Percentiles rank a stretch among this genome's conserved stretches.
Evolutionary conservation across 2,329 filamentous ascomycete species (phyloP).

Genomic region (Ascochyta fabae): DNA sequence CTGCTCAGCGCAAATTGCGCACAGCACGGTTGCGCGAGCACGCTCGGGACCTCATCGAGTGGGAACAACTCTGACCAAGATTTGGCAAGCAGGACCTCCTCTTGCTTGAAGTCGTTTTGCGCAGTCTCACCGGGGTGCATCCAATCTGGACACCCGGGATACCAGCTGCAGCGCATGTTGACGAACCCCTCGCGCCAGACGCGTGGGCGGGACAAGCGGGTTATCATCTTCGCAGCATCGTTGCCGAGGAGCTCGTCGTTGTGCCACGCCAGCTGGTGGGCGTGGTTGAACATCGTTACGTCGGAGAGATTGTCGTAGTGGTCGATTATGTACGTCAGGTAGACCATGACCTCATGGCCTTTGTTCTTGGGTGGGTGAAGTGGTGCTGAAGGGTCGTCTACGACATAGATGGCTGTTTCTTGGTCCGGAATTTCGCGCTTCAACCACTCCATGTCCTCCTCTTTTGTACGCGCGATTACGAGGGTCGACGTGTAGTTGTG

Average conservation of each 20-base stretch:
- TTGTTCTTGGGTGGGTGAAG: conserved; percentile 63
- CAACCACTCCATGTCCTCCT: conserved; percentile 64
- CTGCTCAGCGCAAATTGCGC: conserved; percentile 68
- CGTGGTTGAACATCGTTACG: conserved; percentile 67
- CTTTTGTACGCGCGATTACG: conserved; percentile 60
- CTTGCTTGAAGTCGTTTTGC: conserved; percentile 50
- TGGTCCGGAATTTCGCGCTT: conserved; percentile 58
- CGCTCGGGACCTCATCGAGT: conserved; percentile 53
- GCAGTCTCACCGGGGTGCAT: conserved; percentile 56
- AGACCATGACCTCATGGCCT: conserved; percentile 68
- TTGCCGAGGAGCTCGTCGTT: conserved; percentile 59
- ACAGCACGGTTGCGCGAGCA: conserved; percentile 68
- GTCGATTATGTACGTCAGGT: conserved; percentile 67
- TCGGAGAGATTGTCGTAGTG: conserved; percentile 66
- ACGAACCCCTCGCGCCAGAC: conserved; percentile 60
- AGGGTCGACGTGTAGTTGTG: conserved; percentile 61
- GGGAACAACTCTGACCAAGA: conserved; percentile 58
- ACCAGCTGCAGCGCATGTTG: conserved; percentile 63
- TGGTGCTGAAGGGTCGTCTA: conserved; percentile 55
- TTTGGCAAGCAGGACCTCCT: conserved; percentile 54
- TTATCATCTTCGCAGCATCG: conserved; percentile 55
- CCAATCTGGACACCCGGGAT: conserved; percentile 63
- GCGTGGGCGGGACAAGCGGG: conserved; percentile 53
- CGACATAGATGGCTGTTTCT: conserved; percentile 58
- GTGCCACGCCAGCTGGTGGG: conserved; percentile 65